These are phyloP conservation scores for Zalaria sp. DNA, from an alignment of 2,329 filamentous ascomycete species.

Conservation along the genomic window DNA sequence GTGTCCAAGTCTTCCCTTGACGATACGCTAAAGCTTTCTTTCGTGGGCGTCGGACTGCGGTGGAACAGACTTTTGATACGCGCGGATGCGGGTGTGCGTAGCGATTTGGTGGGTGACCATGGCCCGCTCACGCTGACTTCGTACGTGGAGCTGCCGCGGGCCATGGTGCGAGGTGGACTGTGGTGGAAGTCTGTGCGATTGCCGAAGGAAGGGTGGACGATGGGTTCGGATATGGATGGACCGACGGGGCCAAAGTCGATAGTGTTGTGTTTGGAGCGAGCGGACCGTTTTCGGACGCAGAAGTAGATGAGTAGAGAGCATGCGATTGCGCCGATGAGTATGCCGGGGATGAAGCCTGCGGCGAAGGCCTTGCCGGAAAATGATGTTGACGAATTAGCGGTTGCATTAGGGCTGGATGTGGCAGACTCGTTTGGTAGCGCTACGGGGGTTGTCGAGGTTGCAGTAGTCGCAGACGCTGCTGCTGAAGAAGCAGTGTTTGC, in stretches of 20 bases:
- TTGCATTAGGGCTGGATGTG: background rate
- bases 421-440: no score
- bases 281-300: constrained; percentile 3
- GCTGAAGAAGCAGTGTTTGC: no score
- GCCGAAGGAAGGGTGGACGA: constrained; percentile 10
- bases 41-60: constrained; percentile 12
- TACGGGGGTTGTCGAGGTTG: no score
- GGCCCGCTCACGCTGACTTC: constrained; percentile 6
- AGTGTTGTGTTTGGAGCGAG: constrained; percentile 2
- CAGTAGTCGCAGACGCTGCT: no score
- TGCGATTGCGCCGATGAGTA: constrained; percentile 15
- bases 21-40: background rate
- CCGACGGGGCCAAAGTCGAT: constrained; percentile 12
- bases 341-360: constrained; percentile 20
- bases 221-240: constrained; percentile 18
- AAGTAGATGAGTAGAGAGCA: constrained; percentile 13
- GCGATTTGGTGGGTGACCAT: constrained; percentile 9
- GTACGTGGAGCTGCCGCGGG: background rate
- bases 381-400: constrained; percentile 1
- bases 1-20: background rate
- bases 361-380: constrained; percentile 20
- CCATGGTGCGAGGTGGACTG: constrained; percentile 5
- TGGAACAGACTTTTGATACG: constrained; percentile 10
- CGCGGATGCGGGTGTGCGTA: constrained; percentile 6
- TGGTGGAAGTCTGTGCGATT: constrained; percentile 20